Base-by-base conservation (phyloP, 257 asterid species). In the Plantago major region DNA sequence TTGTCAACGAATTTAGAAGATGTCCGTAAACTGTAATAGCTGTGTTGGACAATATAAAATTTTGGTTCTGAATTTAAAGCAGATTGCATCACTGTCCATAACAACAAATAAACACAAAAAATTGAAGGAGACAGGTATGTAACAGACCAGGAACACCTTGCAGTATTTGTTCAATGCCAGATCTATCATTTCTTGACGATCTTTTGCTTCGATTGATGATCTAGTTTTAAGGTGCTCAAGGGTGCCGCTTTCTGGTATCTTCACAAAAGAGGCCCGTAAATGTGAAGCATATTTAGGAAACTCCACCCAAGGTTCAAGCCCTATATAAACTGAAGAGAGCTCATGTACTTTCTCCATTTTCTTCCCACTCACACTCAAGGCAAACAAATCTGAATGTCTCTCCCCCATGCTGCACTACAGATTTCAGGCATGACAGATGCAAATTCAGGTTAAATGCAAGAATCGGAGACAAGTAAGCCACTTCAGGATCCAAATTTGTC, bases 121-220 rank as follows among this genome's bases (percentile, higher is more conserved):
- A 54, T 11, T 50, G 22, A 26, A 53, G 26, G 55, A 70, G 38
- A 26, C 53, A 68, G 72, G 67, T 62, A 55, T 46, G 62, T 8
- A 45, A 79, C 84, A 17, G 46, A 92, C 99, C 97, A 62, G 87
- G 73, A 67, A 74, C 76, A 71, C 97, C 99, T 74, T 87, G 84
- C 65, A 92, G 70, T 89, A 87, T 62, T 80, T 77, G 66, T 74
- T 84, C 76, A 92, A 68, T 56, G 84, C 97, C 52, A 71, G 58
- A 76, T 92, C 97, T 42, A 92, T 87, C 81, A 92, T 73, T 63
- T 86, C 82, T 67, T 89, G 97, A 44, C 89, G 96, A 69, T 86
- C 96, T 66, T 76, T 82, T 17, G 77, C 86, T 70, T 83, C 94
- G 13, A 67, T 69, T 7, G 80, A 71, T 7, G 95, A 88, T 62